A percentile compares a stretch with the other conserved stretches of the same genome.
phyloP scores from a whole-genome alignment of 495 filamentous ascomycete species.

The Tuber brumale region DNA sequence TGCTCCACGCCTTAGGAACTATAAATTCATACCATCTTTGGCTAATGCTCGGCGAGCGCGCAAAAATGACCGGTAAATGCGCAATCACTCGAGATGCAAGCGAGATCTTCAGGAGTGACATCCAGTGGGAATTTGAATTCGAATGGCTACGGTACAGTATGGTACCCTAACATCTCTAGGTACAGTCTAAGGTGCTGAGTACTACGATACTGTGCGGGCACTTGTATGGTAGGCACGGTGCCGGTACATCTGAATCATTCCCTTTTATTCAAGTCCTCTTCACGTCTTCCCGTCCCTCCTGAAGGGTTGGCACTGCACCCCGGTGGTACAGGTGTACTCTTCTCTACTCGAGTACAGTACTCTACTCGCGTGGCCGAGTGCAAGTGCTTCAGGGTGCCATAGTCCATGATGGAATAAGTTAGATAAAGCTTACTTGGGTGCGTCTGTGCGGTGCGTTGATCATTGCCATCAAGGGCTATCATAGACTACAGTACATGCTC shows the following conservation, averaged over 20 bases:
- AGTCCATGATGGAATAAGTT: not conserved
- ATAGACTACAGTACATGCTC: not conserved
- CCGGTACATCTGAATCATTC: not conserved
- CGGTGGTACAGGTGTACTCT: not conserved
- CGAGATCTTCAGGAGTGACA: conserved; percentile 13
- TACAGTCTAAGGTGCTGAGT: not conserved
- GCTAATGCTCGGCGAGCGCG: conserved; percentile 3
- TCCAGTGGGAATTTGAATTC: conserved; percentile 6
- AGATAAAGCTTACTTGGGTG: not conserved
- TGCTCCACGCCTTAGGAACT: conserved; percentile 7
- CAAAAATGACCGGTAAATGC: not conserved
- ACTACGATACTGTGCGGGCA: not conserved
- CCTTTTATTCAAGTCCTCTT: not conserved
- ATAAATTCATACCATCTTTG: conserved; percentile 2
- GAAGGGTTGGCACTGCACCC: not conserved
- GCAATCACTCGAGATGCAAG: conserved; percentile 17
- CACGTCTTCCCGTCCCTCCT: not conserved
- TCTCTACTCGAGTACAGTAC: no score
- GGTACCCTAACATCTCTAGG: not conserved
- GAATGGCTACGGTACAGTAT: conserved; percentile 17
- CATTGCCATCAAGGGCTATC: not conserved
- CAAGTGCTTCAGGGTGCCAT: not conserved
- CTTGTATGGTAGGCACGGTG: not conserved
- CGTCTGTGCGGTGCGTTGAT: not conserved
- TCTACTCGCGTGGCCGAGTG: not conserved